A percentile compares a stretch with the other conserved stretches of the same genome.
phyloP scores from a whole-genome alignment of 768 basidiomycete genomes.

The Coprinopsis sp. region DNA sequence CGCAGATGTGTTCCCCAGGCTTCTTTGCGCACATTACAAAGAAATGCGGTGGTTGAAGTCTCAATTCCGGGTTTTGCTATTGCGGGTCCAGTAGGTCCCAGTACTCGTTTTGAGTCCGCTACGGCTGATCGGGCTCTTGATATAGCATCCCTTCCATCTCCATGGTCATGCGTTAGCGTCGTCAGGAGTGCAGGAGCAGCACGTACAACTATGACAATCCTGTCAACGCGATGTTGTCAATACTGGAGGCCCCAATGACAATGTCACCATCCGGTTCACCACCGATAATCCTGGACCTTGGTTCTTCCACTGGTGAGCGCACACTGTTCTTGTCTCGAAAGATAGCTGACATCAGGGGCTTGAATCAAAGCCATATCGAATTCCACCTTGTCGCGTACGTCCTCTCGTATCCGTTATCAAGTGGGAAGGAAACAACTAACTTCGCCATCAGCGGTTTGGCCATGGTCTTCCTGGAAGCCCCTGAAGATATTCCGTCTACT shows the following conservation, averaged over 20 bases:
- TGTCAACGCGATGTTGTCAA: slow-evolving; percentile 52
- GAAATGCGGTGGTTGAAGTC: slow-evolving; percentile 45
- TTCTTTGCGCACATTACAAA: slow-evolving; percentile 39
- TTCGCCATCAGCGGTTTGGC: slow-evolving; percentile 31
- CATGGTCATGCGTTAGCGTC: slow-evolving; percentile 42
- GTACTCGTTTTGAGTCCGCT: background rate
- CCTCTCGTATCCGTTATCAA: background rate
- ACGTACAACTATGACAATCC: slow-evolving; percentile 51
- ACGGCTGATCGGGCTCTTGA: background rate
- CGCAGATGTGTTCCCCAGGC: slow-evolving; percentile 39
- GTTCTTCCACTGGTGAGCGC: slow-evolving; percentile 38
- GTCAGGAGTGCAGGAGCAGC: slow-evolving; percentile 37
- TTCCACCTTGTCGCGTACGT: slow-evolving; percentile 3
- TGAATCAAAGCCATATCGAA: slow-evolving; percentile 12
- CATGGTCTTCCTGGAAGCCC: slow-evolving; percentile 31
- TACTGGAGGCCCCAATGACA: slow-evolving; percentile 33
- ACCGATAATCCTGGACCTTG: slow-evolving; percentile 70
- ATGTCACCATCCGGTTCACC: slow-evolving; percentile 54
- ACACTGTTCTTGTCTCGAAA: background rate
- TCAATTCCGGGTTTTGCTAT: slow-evolving; percentile 32
- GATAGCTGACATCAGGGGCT: too few relatives aligned
- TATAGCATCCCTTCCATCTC: slow-evolving; percentile 44
- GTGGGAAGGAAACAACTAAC: background rate
- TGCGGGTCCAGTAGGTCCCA: slow-evolving; percentile 6
- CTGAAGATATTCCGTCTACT: slow-evolving; percentile 1